Evolutionary conservation across 331 rosid species (phyloP).

Genomic region (Acacia concinna): DNA sequence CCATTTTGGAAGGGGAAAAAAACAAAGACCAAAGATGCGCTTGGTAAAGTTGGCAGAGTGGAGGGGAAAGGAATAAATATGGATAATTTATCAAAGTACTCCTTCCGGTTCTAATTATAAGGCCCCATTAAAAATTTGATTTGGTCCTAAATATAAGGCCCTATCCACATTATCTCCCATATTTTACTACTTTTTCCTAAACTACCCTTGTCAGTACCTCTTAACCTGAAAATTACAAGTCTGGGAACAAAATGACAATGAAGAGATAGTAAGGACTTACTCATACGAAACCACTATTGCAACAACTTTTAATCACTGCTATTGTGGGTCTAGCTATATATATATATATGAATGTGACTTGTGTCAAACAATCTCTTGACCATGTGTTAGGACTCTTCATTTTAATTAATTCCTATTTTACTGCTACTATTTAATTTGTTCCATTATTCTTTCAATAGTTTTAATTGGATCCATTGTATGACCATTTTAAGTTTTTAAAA

Average conservation of each 20-base stretch:
- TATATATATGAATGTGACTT: conserved; percentile 23
- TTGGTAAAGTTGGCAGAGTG: neutral
- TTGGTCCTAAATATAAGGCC: no score
- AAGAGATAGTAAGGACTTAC: conserved; percentile 11
- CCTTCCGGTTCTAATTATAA: no score
- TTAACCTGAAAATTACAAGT: no score
- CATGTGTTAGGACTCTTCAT: neutral
- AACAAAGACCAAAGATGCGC: neutral
- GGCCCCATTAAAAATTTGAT: no score
- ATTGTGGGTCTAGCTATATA: neutral
- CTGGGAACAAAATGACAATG: neutral
- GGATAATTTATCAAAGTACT: conserved; percentile 11
- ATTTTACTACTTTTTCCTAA: no score
- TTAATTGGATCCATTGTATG: neutral
- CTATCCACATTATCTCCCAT: no score
- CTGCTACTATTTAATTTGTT: neutral
- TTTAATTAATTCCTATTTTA: neutral
- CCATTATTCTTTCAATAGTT: neutral
- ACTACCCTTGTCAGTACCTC: no score
- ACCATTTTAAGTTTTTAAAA: neutral
- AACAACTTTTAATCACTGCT: neutral
- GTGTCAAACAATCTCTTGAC: neutral
- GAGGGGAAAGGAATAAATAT: neutral
- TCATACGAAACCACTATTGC: conserved; percentile 16
- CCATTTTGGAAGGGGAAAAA: neutral